These are phyloP conservation scores for Seiridium unicorne DNA, from an alignment of 2,329 filamentous ascomycete genomes.

Conservation along the genomic window DNA sequence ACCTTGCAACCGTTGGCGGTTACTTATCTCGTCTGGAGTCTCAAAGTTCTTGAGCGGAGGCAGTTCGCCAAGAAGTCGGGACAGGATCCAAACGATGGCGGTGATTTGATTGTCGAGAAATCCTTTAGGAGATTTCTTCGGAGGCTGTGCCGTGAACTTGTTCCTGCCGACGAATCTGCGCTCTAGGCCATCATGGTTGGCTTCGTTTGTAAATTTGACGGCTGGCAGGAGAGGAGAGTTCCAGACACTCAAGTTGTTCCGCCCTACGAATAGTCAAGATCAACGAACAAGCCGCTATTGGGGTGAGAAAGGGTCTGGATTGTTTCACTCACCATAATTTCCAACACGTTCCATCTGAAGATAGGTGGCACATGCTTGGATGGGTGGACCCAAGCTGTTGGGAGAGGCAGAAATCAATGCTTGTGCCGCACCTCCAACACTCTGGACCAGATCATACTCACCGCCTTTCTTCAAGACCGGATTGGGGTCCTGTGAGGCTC, in stretches of 20 bases:
- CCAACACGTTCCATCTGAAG: conserved; percentile 21
- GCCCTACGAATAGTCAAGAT: not conserved
- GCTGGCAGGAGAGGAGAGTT: conserved; percentile 19
- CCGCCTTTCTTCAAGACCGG: conserved; percentile 1
- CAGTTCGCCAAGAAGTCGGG: conserved; percentile 21
- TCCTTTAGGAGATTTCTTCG: conserved; percentile 11
- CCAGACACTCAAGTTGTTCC: conserved; percentile 18
- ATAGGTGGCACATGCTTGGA: conserved; percentile 20
- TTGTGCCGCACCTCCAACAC: conserved; percentile 17
- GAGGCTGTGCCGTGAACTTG: not conserved
- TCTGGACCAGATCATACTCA: conserved; percentile 13
- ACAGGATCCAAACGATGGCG: conserved; percentile 27
- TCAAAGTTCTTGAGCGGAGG: conserved; percentile 13
- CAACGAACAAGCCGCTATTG: not conserved
- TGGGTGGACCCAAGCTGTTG: conserved; percentile 23
- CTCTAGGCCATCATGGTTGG: conserved; percentile 1
- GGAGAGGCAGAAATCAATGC: conserved; percentile 21
- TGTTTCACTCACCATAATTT: conserved; percentile 13
- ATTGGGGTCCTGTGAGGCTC: not conserved
- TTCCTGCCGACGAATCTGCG: not conserved
- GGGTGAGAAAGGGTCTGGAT: not conserved
- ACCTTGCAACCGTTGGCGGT: not conserved
- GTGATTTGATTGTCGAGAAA: conserved; percentile 26
- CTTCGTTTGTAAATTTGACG: conserved; percentile 8
- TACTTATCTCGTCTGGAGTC: not conserved